phyloP scores from a whole-genome alignment of 208 protist genomes.

The Trypanosoma cruzi region DNA sequence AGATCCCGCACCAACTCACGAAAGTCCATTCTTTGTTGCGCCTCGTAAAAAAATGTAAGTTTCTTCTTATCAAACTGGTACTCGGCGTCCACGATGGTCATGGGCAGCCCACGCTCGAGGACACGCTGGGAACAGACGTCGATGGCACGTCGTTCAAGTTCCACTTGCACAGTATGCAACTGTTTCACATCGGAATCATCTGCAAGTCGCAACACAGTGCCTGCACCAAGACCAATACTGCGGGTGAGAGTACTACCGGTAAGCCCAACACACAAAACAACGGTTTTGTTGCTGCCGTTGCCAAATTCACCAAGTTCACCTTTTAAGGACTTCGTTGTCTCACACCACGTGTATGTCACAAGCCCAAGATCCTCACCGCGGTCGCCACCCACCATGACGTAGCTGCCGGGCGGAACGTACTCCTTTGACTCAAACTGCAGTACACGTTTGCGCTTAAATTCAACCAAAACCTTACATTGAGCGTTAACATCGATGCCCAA shows the following conservation, averaged over 20 bases:
- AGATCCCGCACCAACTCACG: constrained; percentile 86
- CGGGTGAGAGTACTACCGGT: constrained; percentile 57
- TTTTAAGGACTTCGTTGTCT: constrained; percentile 20
- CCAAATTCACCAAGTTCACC: neutral
- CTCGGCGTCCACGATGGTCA: constrained; percentile 92
- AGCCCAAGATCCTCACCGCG: constrained; percentile 89
- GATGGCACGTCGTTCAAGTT: constrained; percentile 80
- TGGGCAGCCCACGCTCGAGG: constrained; percentile 80
- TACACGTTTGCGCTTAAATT: constrained; percentile 90
- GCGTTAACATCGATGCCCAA: constrained; percentile 56
- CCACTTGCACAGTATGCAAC: constrained; percentile 72
- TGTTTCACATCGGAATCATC: constrained; percentile 62
- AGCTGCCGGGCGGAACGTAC: constrained; percentile 78
- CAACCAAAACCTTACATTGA: constrained; percentile 88
- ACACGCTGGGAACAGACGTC: constrained; percentile 82
- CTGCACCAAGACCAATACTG: constrained; percentile 74
- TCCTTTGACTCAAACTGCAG: constrained; percentile 79
- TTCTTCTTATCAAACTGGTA: constrained; percentile 94
- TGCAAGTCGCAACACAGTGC: constrained; percentile 75
- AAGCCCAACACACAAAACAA: constrained; percentile 60
- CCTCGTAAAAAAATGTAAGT: constrained; percentile 92
- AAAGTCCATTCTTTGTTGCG: constrained; percentile 90
- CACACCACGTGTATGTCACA: constrained; percentile 84
- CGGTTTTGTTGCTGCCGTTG: constrained; percentile 11
- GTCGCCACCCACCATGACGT: constrained; percentile 88